Base-by-base conservation (phyloP, 495 filamentous ascomycete species). In the Chaetomidium leptoderma region DNA sequence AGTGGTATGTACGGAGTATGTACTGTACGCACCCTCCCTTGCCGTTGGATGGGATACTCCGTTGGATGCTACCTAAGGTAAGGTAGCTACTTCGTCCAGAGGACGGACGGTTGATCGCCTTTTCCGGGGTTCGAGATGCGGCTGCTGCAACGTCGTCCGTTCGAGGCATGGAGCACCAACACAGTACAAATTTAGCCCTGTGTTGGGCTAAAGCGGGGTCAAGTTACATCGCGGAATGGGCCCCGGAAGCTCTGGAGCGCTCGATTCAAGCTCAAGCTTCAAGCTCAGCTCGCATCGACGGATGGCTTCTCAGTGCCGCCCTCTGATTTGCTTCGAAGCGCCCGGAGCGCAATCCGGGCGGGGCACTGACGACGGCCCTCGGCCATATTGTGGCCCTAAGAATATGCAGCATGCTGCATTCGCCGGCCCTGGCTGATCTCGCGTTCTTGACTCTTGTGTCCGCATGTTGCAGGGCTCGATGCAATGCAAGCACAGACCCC, bases 301-400 rank as follows among this genome's bases (percentile, higher is more conserved):
- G 43, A 29, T 21, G 43, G 23, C 43, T 16, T 29, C 27, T 33
- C 27, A 49, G 10, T 10, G 47, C 30, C 16, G 51, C 51, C 1
- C 21, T 56, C 44, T 48, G 54, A 48, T 48, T 44, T 56, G 54
- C 23, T 30, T 32, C 10, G 44, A 30, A 33, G 24, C 33, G 43
- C 9, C 51, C 54, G 44, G 43, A 56, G 54, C 44, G 23, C 21
- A 32, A 40, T 56, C 44, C 54, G 44, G 54, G 43, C 42, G 54
- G 54, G 43, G 54, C 8, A 9, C 24, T 26, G n/a, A 5, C 23
- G 9, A 2, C 29, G 32, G 29, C 40, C 42, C 50, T 42, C 24
- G 23, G 26, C 26, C 44, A 29, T n/a, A n/a, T 14, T 46, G 14
- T n/a, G 0, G 26, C 36, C 6, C 36, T 13, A 2, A 4, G 14